Evolutionary conservation across 164 flowering plant species (phyloP).

Genomic region (Tetracentron sinense): DNA sequence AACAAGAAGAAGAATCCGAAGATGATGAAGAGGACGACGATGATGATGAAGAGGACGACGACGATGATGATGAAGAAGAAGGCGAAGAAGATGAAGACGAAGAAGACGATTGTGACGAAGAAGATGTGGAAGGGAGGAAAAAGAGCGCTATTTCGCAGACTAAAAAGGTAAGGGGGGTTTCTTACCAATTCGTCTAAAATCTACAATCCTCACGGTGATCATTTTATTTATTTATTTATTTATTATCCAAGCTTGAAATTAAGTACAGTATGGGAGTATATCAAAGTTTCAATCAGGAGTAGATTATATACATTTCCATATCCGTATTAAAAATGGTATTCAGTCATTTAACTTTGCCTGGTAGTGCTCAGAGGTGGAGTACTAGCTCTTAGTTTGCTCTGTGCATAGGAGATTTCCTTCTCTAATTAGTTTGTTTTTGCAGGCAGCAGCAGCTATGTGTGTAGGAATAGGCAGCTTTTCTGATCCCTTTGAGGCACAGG

Average conservation of each 20-base stretch:
- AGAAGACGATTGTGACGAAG: slow-evolving; percentile 17
- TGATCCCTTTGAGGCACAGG: slow-evolving; percentile 89
- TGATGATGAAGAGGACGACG: slow-evolving; percentile 15
- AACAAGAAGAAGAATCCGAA: slow-evolving; percentile 23
- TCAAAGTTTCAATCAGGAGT: too few relatives aligned
- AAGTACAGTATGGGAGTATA: not conserved
- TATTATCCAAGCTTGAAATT: not conserved
- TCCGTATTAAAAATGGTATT: too few relatives aligned
- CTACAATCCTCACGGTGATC: not conserved
- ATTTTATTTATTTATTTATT: too few relatives aligned
- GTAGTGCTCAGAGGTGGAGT: too few relatives aligned
- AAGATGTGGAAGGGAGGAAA: slow-evolving; percentile 17
- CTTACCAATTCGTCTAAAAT: too few relatives aligned
- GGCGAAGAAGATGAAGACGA: too few relatives aligned
- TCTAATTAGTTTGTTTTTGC: slow-evolving; percentile 17
- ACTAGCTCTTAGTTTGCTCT: too few relatives aligned
- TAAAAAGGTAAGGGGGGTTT: slow-evolving; percentile 61
- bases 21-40: slow-evolving; percentile 21
- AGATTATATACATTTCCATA: too few relatives aligned
- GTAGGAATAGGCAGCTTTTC: slow-evolving; percentile 93
- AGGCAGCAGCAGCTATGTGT: slow-evolving; percentile 99
- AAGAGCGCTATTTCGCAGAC: slow-evolving; percentile 43
- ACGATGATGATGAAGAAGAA: too few relatives aligned
- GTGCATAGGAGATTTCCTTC: too few relatives aligned
- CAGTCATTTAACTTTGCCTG: too few relatives aligned